phyloP scores from a whole-genome alignment of 2,329 filamentous ascomycete species.

The Xenoacremonium recifei region DNA sequence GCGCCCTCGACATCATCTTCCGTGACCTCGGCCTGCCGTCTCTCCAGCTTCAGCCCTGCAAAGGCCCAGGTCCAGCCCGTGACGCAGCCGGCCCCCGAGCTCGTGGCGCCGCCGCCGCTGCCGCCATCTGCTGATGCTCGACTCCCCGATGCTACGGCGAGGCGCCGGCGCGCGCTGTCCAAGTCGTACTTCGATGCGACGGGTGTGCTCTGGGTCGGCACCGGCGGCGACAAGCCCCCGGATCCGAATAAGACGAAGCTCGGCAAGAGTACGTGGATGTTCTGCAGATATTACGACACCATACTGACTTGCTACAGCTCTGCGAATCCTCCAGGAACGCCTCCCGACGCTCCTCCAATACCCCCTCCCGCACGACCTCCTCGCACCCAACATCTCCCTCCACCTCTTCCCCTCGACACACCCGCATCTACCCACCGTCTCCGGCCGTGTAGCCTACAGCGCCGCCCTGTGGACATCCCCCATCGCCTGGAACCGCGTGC shows the following conservation, averaged over 20 bases:
- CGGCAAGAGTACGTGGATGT: conserved; percentile 56
- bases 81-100: conserved; percentile 8
- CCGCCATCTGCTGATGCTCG: conserved; percentile 5
- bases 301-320: conserved; percentile 43
- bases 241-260: conserved; percentile 62
- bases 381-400: conserved; percentile 70
- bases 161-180: conserved; percentile 16
- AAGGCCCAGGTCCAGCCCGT: conserved; percentile 29
- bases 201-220: conserved; percentile 25
- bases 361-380: conserved; percentile 70
- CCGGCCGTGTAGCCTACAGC: conserved; percentile 84
- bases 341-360: conserved; percentile 66
- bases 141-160: background rate
- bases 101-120: background rate
- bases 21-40: conserved; percentile 22
- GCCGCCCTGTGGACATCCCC: conserved; percentile 95
- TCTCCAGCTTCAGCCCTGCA: conserved; percentile 29
- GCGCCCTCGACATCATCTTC: conserved; percentile 18
- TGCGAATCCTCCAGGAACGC: conserved; percentile 63
- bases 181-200: conserved; percentile 33
- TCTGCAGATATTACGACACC: background rate
- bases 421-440: conserved; percentile 87
- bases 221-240: conserved; percentile 34
- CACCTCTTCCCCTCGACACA: conserved; percentile 75
- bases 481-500: conserved; percentile 91